A percentile compares a stretch with the other conserved stretches of the same genome.
phyloP scores from a whole-genome alignment of 176 grass and related monocot genomes.

The Triticum aestivum region DNA sequence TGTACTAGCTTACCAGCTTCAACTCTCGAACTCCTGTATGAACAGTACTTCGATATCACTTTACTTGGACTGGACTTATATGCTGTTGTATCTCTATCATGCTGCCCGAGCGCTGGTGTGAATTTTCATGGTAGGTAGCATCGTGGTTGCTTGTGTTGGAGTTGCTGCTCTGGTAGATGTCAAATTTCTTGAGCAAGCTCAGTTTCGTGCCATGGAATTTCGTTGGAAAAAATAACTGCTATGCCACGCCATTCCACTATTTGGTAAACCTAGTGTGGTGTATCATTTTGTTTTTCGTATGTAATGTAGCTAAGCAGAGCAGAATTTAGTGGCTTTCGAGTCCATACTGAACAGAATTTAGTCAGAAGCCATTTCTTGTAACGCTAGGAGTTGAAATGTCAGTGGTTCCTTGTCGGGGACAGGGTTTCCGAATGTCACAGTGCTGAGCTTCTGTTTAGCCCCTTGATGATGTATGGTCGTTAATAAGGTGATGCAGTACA shows the following conservation, averaged over 20 bases:
- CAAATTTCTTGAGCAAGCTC: background rate
- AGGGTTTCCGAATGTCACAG: background rate
- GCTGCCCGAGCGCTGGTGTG: background rate
- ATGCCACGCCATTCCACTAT: background rate
- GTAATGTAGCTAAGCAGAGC: background rate
- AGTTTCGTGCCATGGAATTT: background rate
- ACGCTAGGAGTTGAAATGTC: background rate
- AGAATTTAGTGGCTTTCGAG: background rate
- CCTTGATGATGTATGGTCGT: background rate
- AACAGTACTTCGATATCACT: background rate
- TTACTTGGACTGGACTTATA: constrained; percentile 11
- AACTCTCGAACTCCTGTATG: background rate
- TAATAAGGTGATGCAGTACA: background rate
- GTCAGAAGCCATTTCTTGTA: background rate
- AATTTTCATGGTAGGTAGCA: background rate
- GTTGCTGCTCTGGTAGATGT: background rate
- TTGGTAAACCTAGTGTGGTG: background rate
- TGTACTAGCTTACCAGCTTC: constrained; percentile 14
- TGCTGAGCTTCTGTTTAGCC: constrained; percentile 3
- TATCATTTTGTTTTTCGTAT: background rate
- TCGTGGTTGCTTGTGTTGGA: constrained; percentile 3
- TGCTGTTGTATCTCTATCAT: constrained; percentile 1
- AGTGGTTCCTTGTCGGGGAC: background rate
- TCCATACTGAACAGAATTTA: background rate
- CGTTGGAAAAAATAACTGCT: background rate